Evolutionary conservation across 805 yeast genomes (phyloP), one percentile per base, ranked within the genome.

Genomic region (Wickerhamiella lipophila): DNA sequence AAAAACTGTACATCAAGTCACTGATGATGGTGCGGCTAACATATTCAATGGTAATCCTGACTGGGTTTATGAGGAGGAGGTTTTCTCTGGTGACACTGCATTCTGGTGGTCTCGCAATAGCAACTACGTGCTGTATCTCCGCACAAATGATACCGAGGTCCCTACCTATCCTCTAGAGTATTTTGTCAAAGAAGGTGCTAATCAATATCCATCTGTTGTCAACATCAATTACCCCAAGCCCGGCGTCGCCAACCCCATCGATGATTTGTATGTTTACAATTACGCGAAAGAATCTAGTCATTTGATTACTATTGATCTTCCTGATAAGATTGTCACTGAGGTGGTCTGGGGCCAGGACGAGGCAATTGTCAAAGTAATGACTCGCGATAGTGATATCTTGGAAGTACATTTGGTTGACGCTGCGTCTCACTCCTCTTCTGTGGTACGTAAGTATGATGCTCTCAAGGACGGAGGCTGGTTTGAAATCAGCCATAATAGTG

Each of bases 21-120:
- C 96, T 0, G 52, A 52, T 36, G 92, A 83, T 58, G 95, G 95
- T 13, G 78, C 79, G 29, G 72, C 69, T 1, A 72, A 76, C 53
- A 69, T 84, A 6, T 85, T 86, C 65, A 82, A 87, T 60, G 96
- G 95, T 2, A 79, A 80, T 52, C 94, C 95, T 0, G 95, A 86
- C 60, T 86, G 96, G 96, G 94, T 85, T 6, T 86, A 86, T 56
- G 96, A 87, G 60, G 96, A 86, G 56, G 96, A 86, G 63, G 92
- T 86, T 0, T 72, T 83, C 47, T 77, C 76, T 30, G 73, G 76
- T 21, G 86, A 80, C 56, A 65, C 72, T 19, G 84, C 88, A 0
- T 55, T 85, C 43, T 86, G 94, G 94, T 87, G 95, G 95, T 81
- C 94, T 4, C 84, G 84, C 7, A 64, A 69, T 38, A 87, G 89